Percentiles rank a stretch among this genome's conserved stretches.
Conservation (phyloP, 1,284 basidiomycete species). For the Paramarasmius palmivorus region DNA sequence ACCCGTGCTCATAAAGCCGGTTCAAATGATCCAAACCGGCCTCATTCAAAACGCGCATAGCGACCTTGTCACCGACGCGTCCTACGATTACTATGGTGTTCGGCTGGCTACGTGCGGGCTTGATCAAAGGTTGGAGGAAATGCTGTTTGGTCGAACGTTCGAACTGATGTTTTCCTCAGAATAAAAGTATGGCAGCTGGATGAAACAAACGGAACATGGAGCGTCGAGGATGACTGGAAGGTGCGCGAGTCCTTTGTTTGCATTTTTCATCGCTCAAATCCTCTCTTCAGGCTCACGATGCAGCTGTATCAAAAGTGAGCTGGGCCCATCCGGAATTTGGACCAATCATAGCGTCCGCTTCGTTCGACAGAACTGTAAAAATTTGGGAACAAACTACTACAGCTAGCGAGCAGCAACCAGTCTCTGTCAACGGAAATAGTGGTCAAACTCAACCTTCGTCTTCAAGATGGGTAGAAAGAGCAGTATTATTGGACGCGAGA, state of each 20-base stretch:
- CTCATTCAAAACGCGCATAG: constrained; percentile 73
- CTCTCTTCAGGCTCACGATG: constrained; percentile 78
- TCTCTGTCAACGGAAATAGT: constrained; percentile 24
- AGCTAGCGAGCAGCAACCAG: constrained; percentile 32
- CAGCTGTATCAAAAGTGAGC: constrained; percentile 77
- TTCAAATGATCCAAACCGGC: constrained; percentile 73
- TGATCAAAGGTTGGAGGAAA: constrained; percentile 60
- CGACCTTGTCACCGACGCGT: constrained; percentile 80
- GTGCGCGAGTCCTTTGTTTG: constrained; percentile 37
- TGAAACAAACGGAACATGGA: constrained; percentile 71
- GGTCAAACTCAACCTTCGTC: constrained; percentile 29
- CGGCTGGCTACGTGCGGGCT: constrained; percentile 75
- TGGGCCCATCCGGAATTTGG: constrained; percentile 93
- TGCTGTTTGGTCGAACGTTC: neutral
- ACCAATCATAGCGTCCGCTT: constrained; percentile 79
- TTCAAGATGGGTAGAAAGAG: constrained; percentile 75
- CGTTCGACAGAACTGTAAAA: constrained; percentile 87
- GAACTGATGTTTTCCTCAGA: constrained; percentile 34
- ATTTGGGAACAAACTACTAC: constrained; percentile 76
- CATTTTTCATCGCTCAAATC: neutral
- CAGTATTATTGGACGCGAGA: constrained; percentile 78
- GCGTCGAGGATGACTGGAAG: constrained; percentile 85
- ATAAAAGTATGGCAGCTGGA: constrained; percentile 85
- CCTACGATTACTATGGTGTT: constrained; percentile 89
- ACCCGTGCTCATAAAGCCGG: too few relatives aligned